Evolutionary conservation across 306 rosid genomes (phyloP).

Genomic region (Prunus dulcis): DNA sequence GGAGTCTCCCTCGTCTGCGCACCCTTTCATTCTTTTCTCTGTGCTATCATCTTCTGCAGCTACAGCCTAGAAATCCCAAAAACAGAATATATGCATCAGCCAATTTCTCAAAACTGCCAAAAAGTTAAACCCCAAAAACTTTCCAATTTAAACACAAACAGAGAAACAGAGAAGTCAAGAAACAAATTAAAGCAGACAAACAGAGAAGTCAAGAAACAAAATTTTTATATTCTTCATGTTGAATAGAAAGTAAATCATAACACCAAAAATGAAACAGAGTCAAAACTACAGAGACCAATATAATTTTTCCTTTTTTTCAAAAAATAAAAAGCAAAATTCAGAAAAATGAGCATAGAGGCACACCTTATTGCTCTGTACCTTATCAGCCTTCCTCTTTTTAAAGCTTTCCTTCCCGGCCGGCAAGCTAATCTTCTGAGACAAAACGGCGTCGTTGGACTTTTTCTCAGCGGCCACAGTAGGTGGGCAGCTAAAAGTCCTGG

Average conservation of each 20-base stretch:
- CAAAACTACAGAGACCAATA: too few relatives aligned
- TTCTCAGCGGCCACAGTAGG: conserved; percentile 24
- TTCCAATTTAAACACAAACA: background rate
- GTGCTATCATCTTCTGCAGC: conserved; percentile 42
- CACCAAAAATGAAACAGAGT: background rate
- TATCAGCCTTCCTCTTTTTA: conserved; percentile 69
- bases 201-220: too few relatives aligned
- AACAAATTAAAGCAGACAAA: too few relatives aligned
- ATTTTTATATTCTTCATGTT: too few relatives aligned
- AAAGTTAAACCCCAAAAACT: background rate
- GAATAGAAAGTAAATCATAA: background rate
- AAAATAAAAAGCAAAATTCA: background rate
- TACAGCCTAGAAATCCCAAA: conserved; percentile 36
- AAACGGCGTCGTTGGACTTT: conserved; percentile 20
- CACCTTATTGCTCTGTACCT: conserved; percentile 44
- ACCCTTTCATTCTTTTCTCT: conserved; percentile 55
- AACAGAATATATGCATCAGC: background rate
- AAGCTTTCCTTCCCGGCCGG: conserved; percentile 40
- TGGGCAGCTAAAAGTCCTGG: conserved; percentile 61
- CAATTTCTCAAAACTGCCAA: background rate
- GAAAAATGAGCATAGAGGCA: background rate
- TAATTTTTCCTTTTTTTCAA: background rate
- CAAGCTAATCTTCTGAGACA: conserved; percentile 29
- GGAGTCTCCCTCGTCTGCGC: conserved; percentile 65
- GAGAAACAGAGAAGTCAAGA: too few relatives aligned